These are phyloP conservation scores for Corniculantispora saksenae DNA, from an alignment of 2,329 filamentous ascomycete species.

Conservation along the genomic window DNA sequence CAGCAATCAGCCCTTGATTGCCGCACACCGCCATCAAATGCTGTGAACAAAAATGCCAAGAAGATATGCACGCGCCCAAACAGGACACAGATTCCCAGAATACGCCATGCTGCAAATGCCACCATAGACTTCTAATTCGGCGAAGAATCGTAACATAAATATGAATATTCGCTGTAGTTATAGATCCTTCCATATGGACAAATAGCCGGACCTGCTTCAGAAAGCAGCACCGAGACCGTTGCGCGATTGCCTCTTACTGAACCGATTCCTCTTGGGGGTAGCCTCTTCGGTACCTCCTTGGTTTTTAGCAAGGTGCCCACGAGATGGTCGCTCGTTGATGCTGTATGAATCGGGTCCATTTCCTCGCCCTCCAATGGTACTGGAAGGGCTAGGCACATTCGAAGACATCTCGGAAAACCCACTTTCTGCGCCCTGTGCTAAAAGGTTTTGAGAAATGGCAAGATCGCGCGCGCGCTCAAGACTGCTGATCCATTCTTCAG, in stretches of 20 bases:
- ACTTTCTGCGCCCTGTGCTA: slow-evolving; percentile 67
- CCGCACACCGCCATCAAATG: slow-evolving; percentile 13
- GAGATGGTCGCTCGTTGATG: slow-evolving; percentile 52
- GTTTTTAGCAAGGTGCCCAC: slow-evolving; percentile 61
- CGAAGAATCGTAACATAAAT: background rate
- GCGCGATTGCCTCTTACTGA: slow-evolving; percentile 91
- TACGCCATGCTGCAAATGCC: slow-evolving; percentile 18
- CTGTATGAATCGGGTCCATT: slow-evolving; percentile 54
- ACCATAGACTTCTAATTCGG: background rate
- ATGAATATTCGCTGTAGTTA: background rate
- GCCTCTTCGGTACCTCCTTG: slow-evolving; percentile 57
- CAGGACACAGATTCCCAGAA: slow-evolving; percentile 9
- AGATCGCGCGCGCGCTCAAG: slow-evolving; percentile 85
- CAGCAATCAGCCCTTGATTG: slow-evolving; percentile 20
- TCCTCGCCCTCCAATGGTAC: slow-evolving; percentile 65
- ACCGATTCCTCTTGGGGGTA: slow-evolving; percentile 61
- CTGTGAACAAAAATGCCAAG: slow-evolving; percentile 8
- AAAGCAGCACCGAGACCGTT: slow-evolving; percentile 91
- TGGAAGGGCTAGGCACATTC: slow-evolving; percentile 73
- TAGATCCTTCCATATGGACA: background rate
- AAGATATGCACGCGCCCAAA: slow-evolving; percentile 4
- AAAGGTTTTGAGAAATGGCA: slow-evolving; percentile 71
- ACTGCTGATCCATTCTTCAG: slow-evolving; percentile 89
- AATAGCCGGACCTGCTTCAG: slow-evolving; percentile 38
- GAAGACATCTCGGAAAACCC: slow-evolving; percentile 69